Evolutionary conservation across 163 green algal genomes (phyloP).

Genomic region (Chlorella variabilis): DNA sequence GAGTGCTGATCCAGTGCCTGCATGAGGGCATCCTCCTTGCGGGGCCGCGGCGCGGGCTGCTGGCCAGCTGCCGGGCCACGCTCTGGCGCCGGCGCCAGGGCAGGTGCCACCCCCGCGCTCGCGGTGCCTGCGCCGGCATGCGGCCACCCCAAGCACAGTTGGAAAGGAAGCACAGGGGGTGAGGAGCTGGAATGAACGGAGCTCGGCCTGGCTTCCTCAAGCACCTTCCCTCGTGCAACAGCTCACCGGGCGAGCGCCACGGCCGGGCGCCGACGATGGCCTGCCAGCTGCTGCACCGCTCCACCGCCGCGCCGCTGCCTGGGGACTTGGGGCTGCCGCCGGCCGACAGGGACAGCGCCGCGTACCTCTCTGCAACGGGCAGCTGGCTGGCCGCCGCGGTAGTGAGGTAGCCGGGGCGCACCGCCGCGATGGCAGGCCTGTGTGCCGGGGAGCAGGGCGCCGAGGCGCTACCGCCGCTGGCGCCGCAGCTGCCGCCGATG

Average conservation of each 20-base stretch:
- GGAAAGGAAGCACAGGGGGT: background rate
- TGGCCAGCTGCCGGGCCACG: too few species aligned
- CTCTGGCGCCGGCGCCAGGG: background rate
- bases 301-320: background rate
- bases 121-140: background rate
- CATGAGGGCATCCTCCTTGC: slow-evolving; percentile 18
- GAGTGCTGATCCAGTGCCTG: slow-evolving; percentile 28
- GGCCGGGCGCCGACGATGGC: background rate
- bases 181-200: too few species aligned
- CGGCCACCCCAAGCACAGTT: too few species aligned
- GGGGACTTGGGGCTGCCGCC: background rate
- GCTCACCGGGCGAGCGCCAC: too few species aligned
- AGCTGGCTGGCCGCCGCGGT: background rate
- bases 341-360: background rate
- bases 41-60: background rate
- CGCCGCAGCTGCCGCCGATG: background rate
- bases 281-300: background rate
- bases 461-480: background rate
- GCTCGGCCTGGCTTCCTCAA: too few species aligned
- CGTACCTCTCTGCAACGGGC: background rate
- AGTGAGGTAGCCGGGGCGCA: slow-evolving; percentile 28
- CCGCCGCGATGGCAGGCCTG: background rate
- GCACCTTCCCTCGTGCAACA: too few species aligned
- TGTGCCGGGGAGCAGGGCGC: background rate
- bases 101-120: too few species aligned